Conservation (phyloP, 371 early-diverging fungal genomes). For the Apophysomyces trapeziformis region DNA sequence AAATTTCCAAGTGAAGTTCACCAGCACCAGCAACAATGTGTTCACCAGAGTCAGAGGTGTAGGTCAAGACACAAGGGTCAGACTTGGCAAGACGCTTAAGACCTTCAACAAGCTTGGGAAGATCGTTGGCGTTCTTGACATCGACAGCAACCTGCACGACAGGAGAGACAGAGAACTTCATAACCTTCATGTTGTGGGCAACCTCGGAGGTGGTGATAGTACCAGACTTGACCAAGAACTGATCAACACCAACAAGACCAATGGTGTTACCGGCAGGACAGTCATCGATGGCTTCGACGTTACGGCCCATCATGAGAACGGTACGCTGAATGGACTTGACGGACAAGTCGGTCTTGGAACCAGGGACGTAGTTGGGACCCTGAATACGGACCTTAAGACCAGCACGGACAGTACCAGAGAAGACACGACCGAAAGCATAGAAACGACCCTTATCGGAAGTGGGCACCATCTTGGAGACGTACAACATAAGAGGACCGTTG, state of each 20-base stretch:
- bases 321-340: constrained; percentile 97
- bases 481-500: constrained; percentile 97
- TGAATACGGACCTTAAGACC: constrained; percentile 99
- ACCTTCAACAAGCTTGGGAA: constrained; percentile 99
- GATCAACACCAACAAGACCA: constrained; percentile 99
- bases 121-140: constrained; percentile 96
- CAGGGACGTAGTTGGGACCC: constrained; percentile 97
- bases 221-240: constrained; percentile 99
- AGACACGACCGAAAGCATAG: constrained; percentile 99
- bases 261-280: constrained; percentile 99
- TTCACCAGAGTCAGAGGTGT: constrained; percentile 96
- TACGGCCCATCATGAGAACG: constrained; percentile 99
- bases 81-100: constrained; percentile 98
- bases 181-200: constrained; percentile 98
- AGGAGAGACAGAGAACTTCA: constrained; percentile 99
- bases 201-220: constrained; percentile 95
- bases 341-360: constrained; percentile 93
- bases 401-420: constrained; percentile 97
- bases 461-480: constrained; percentile 99
- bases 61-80: constrained; percentile 98
- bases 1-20: constrained; percentile 99
- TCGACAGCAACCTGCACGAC: constrained; percentile 98
- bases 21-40: constrained; percentile 99
- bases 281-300: constrained; percentile 96
- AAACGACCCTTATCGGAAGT: constrained; percentile 99